Evolutionary conservation across 495 filamentous ascomycete species (phyloP), one percentile per base, ranked within the genome.

Genomic region (Xylaria acuta): DNA sequence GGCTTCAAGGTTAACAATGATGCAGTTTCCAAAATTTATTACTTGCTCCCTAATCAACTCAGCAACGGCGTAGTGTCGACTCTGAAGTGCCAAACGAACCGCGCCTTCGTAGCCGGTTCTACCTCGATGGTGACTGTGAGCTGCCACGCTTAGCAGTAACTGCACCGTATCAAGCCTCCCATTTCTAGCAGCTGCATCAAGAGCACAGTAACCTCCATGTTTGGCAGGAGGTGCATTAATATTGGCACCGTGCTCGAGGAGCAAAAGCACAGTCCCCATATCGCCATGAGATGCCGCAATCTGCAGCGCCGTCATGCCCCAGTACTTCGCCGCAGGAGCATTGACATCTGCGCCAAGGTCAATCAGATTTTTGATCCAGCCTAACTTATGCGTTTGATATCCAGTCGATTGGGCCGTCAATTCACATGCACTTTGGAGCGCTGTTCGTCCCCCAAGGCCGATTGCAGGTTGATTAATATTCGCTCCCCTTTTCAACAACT

Each of bases 401-500:
- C 4, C 32, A 3, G 30, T 38, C 1, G 18, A 60, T 22, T n/a
- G 18, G 38, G 56, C 34, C 2, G 25, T 1, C 25, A 12, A 56
- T 30, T 36, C 32, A 38, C 56, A 60, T 5, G 56, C 56, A 60
- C 32, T 8, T 60, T 60, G 56, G 20, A 60, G 56, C 9, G 56
- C 56, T 22, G 56, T 60, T 5, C 56, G 56, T 36, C 56, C 56
- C n/a, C 20, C 2, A 9, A 1, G 9, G 18, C 56, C 56, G 20
- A 60, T 36, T 3, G 56, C 32, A 1, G 56, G 56, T n/a, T 60
- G 56, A 20, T 60, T 38, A 4, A 60, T n/a, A 60, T 22, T 1
- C 9, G 56, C 56, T n/a, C 56, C 56, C 20, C 18, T 36, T n/a
- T 11, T 9, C 32, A 60, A 9, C 56, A 60, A 3, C 20, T 60